Percentiles rank a stretch among this genome's conserved stretches.
phyloP scores from a whole-genome alignment of 306 rosid genomes.

The Datisca glomerata region DNA sequence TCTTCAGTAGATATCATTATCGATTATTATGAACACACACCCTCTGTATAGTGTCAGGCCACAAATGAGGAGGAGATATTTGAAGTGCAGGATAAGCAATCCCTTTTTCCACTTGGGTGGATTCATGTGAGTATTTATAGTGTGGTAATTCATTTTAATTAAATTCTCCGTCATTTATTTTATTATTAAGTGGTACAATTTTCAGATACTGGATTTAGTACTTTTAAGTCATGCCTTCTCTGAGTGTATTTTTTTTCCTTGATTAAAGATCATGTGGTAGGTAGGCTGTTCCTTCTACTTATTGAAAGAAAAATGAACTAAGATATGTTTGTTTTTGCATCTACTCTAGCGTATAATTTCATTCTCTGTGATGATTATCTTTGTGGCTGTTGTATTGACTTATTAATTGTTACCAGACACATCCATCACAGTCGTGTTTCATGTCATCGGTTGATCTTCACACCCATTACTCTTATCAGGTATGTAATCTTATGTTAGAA shows the following conservation, averaged over 20 bases:
- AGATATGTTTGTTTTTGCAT: background rate
- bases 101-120: conserved; percentile 99
- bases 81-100: conserved; percentile 83
- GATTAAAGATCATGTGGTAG: too few species aligned
- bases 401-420: conserved; percentile 49
- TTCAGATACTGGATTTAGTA: too few species aligned
- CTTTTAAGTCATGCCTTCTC: too few species aligned
- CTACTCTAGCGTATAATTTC: background rate
- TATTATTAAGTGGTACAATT: too few species aligned
- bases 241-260: too few species aligned
- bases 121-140: conserved; percentile 68
- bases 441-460: conserved; percentile 97
- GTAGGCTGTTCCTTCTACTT: background rate
- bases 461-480: conserved; percentile 99
- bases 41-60: conserved; percentile 67
- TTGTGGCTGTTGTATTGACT: background rate
- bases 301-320: background rate
- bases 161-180: too few species aligned
- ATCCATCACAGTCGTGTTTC: conserved; percentile 98
- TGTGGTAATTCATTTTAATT: too few species aligned
- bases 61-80: conserved; percentile 95
- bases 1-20: too few species aligned
- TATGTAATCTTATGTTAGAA: conserved; percentile 12
- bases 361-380: background rate
- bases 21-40: too few species aligned